phyloP scores from a whole-genome alignment of 2,329 filamentous ascomycete genomes.

The Cucurbitaria berberidis region DNA sequence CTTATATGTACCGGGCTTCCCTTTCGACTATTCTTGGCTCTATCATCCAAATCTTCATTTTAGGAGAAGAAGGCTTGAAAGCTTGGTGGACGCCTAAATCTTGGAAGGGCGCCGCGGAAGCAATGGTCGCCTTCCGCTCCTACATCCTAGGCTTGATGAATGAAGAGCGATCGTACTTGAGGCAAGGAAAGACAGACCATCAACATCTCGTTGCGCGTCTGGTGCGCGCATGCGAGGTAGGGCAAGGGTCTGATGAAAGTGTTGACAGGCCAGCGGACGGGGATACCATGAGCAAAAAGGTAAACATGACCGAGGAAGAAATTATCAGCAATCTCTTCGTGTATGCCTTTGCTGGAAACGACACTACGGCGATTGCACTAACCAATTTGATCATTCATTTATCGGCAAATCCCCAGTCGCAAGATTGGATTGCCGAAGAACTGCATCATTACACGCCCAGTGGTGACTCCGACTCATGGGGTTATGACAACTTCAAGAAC shows the following conservation, averaged over 20 bases:
- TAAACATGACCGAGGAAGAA: conserved; percentile 12
- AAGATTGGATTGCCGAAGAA: conserved; percentile 56
- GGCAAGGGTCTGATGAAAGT: too few species aligned
- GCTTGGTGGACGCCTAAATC: conserved; percentile 15
- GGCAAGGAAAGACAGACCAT: not conserved
- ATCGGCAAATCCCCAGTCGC: conserved; percentile 53
- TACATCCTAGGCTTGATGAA: conserved; percentile 12
- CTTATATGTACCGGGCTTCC: conserved; percentile 14
- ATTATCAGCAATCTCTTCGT: conserved; percentile 55
- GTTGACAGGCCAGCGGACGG: too few species aligned
- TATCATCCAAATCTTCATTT: conserved; percentile 18
- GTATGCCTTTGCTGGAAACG: conserved; percentile 59
- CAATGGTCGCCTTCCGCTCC: conserved; percentile 11
- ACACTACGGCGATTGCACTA: conserved; percentile 57
- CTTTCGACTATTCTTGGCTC: conserved; percentile 12
- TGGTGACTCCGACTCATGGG: conserved; percentile 32
- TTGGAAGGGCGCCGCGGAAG: conserved; percentile 9
- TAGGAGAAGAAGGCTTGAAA: conserved; percentile 12
- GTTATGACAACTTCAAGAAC: not conserved
- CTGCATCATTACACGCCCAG: conserved; percentile 26
- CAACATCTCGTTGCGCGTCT: conserved; percentile 11
- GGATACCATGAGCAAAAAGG: too few species aligned
- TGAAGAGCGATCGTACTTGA: conserved; percentile 1
- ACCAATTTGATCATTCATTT: conserved; percentile 51
- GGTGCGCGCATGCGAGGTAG: conserved; percentile 7